A percentile compares a stretch with the other conserved stretches of the same genome.
phyloP scores from a whole-genome alignment of 2,329 filamentous ascomycete genomes.

The Colletotrichum tanaceti region DNA sequence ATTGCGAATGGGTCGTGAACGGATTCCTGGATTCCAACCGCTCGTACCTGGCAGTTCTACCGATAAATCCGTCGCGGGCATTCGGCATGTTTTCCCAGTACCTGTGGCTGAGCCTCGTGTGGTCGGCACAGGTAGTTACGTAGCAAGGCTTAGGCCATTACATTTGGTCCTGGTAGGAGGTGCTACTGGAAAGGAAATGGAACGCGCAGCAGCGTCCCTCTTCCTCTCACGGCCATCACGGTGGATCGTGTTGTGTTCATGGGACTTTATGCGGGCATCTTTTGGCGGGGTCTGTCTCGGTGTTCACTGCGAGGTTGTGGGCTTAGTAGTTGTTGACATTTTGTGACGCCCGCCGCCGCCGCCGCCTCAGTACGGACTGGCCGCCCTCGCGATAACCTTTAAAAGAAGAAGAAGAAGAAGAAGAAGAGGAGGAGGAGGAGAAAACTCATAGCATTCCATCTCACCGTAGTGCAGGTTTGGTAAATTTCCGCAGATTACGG shows the following conservation, averaged over 20 bases:
- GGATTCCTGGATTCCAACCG: neutral
- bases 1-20: neutral
- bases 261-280: conserved; percentile 3
- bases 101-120: conserved; percentile 1
- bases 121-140: neutral
- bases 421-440: too few relatives aligned
- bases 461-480: neutral
- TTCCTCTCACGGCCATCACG: neutral
- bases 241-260: neutral
- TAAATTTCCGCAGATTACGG: neutral
- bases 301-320: neutral
- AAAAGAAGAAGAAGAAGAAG: neutral
- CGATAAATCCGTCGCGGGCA: neutral
- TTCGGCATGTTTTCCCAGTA: neutral
- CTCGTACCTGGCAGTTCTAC: neutral
- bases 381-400: neutral
- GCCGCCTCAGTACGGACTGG: neutral
- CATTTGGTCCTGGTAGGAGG: neutral
- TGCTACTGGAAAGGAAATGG: neutral
- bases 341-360: too few relatives aligned
- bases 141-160: neutral
- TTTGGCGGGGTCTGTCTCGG: conserved; percentile 2
- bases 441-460: neutral
- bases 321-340: conserved; percentile 7
- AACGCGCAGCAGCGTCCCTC: neutral